Evolutionary conservation across 208 protist species (phyloP).

Genomic region (Crithidia acanthocephali): DNA sequence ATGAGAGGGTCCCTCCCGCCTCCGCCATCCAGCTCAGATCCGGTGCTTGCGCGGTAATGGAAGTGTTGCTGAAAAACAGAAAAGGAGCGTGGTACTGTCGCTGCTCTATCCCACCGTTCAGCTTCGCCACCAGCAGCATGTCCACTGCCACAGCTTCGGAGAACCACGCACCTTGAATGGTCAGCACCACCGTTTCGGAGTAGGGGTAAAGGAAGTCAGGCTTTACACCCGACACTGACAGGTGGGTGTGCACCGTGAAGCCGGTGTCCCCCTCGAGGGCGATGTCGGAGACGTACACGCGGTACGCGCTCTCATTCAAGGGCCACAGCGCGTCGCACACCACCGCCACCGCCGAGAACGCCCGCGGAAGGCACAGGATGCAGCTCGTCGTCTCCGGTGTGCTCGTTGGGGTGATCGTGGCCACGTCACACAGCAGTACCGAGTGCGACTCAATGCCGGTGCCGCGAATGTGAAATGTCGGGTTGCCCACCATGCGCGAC

Average conservation of each 20-base stretch:
- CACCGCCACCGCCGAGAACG: slow-evolving; percentile 23
- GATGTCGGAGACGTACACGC: slow-evolving; percentile 35
- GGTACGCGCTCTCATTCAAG: slow-evolving; percentile 23
- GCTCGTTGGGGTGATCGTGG: neutral
- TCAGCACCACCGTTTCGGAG: slow-evolving; percentile 27
- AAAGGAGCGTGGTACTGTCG: slow-evolving; percentile 1
- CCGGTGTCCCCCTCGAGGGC: slow-evolving; percentile 23
- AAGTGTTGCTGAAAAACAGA: neutral
- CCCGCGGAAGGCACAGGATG: slow-evolving; percentile 31
- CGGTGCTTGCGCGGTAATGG: slow-evolving; percentile 8
- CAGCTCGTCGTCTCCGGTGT: slow-evolving; percentile 24
- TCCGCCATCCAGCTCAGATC: slow-evolving; percentile 28
- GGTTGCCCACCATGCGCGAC: slow-evolving; percentile 31
- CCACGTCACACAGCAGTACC: slow-evolving; percentile 34
- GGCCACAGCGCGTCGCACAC: slow-evolving; percentile 26
- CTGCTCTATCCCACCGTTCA: neutral
- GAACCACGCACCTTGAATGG: slow-evolving; percentile 28
- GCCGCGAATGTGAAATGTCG: slow-evolving; percentile 33
- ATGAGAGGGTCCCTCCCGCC: slow-evolving; percentile 2
- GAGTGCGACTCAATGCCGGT: slow-evolving; percentile 20
- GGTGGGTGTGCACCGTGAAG: slow-evolving; percentile 25
- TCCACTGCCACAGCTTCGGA: neutral
- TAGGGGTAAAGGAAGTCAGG: slow-evolving; percentile 39
- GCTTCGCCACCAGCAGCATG: slow-evolving; percentile 17
- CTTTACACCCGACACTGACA: neutral